Conservation (phyloP, 2,329 filamentous ascomycete genomes). For the Bipolaris oryzae region DNA sequence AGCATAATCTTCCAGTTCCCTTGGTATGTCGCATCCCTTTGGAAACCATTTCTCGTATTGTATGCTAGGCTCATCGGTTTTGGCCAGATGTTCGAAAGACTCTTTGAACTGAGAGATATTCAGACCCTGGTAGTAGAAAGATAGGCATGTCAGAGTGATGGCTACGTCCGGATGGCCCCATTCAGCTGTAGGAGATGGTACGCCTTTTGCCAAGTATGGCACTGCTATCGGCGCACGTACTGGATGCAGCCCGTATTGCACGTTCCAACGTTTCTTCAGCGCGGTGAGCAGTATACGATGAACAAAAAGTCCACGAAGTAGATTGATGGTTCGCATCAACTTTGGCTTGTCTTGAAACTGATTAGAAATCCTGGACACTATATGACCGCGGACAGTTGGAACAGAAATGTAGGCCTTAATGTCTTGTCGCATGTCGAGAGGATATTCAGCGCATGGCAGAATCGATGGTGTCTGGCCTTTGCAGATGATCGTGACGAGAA, state of each 20-base stretch:
- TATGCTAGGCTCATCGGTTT: slow-evolving; percentile 61
- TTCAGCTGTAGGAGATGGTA: slow-evolving; percentile 67
- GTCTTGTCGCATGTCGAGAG: slow-evolving; percentile 22
- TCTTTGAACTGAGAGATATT: slow-evolving; percentile 57
- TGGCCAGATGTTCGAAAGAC: slow-evolving; percentile 58
- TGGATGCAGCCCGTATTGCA: slow-evolving; percentile 60
- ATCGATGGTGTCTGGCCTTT: slow-evolving; percentile 31
- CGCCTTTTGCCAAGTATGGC: slow-evolving; percentile 67
- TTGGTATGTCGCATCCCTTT: slow-evolving; percentile 49
- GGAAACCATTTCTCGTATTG: slow-evolving; percentile 65
- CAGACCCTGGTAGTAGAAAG: slow-evolving; percentile 68
- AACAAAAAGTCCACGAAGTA: slow-evolving; percentile 68
- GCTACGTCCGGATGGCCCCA: slow-evolving; percentile 70
- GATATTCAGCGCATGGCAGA: slow-evolving; percentile 31
- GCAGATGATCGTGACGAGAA: slow-evolving; percentile 43
- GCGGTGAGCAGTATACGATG: slow-evolving; percentile 65
- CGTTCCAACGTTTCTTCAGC: slow-evolving; percentile 69
- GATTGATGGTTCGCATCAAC: slow-evolving; percentile 56
- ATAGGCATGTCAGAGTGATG: slow-evolving; percentile 52
- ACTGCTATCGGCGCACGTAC: slow-evolving; percentile 66
- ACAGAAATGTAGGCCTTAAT: slow-evolving; percentile 45
- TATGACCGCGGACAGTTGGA: slow-evolving; percentile 20
- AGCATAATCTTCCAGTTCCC: slow-evolving; percentile 59
- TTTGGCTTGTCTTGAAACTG: slow-evolving; percentile 46
- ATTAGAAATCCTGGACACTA: slow-evolving; percentile 23